A percentile compares a stretch with the other conserved stretches of the same genome.
These are phyloP conservation scores for Knoxdaviesia proteae DNA, from an alignment of 2,329 filamentous ascomycete species.

Conservation along the genomic window DNA sequence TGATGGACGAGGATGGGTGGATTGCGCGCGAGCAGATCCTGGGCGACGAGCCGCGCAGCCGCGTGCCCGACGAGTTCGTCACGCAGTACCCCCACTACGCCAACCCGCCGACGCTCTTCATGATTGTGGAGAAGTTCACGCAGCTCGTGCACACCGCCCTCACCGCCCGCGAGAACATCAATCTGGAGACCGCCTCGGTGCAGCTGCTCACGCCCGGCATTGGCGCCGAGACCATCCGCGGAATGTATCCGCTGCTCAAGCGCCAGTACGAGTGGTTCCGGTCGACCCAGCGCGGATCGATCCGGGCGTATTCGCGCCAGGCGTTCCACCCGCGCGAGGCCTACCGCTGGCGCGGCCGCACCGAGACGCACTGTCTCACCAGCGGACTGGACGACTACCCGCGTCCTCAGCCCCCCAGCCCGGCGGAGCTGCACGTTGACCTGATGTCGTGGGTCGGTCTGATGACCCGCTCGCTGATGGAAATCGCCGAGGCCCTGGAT, in stretches of 20 bases:
- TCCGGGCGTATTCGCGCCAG: constrained; percentile 77
- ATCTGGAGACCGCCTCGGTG: too few species aligned
- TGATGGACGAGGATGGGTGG: constrained; percentile 96
- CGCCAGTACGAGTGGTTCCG: constrained; percentile 92
- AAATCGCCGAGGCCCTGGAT: constrained; percentile 57
- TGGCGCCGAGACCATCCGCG: constrained; percentile 49
- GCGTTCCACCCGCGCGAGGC: constrained; percentile 79
- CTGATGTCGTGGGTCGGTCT: constrained; percentile 94
- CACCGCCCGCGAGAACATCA: constrained; percentile 13
- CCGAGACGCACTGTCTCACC: constrained; percentile 68
- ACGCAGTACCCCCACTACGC: constrained; percentile 94
- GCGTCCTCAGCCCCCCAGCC: constrained; percentile 78
- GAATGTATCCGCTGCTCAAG: constrained; percentile 69
- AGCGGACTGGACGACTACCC: constrained; percentile 95
- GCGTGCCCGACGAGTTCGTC: constrained; percentile 84
- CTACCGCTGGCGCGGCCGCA: constrained; percentile 88
- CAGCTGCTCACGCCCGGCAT: constrained; percentile 47
- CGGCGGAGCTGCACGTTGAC: constrained; percentile 87
- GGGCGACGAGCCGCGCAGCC: constrained; percentile 76
- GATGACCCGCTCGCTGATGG: constrained; percentile 71
- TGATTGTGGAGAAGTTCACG: constrained; percentile 68
- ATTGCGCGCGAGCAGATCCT: constrained; percentile 93
- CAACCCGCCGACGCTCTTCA: constrained; percentile 86
- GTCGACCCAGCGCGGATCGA: constrained; percentile 71
- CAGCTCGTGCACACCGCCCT: constrained; percentile 40